Base-by-base conservation (phyloP, 345 rosid species). In the Eucalyptus erythrocorys region DNA sequence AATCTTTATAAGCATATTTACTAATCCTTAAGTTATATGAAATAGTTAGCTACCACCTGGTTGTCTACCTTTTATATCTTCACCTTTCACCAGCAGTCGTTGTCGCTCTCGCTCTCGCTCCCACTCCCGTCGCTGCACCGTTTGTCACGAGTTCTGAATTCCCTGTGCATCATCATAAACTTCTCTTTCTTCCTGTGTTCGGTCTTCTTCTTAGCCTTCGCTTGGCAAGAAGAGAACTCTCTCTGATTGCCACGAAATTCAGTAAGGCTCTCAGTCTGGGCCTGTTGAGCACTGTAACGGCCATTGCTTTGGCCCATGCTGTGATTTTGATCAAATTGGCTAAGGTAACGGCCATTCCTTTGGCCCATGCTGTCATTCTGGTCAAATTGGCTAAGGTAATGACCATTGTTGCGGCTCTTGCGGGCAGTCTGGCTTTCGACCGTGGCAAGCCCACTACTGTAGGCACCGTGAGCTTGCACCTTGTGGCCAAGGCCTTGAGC, bases 111-210 rank as follows among this genome's bases (percentile, higher is more conserved):
- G 37, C 64, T 59, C 32, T 59, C 32, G 1, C 92, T 92, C 88
- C 87, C 88, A 24, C 92, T 89, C 87, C 90, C 76, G 61, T 90
- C 88, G 86, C 87, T 32, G 86, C 90, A 81, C 53, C 90, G 89
- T 55, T 85, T 89, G 9, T 91, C 90, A 9, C 91, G 91, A 42
- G 92, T 87, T n/a, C 91, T 40, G 45, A 91, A 88, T 48, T 92
- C 94, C 79, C 89, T 92, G 85, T 55, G 61, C 61, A 22, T 55
- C 61, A 13, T 90, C 55, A 32, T 37, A 91, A 71, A 53, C 91
- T 79, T 42, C 88, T 86, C 89, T 64, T 64, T 64, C 89, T 87
- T 49, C 45, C 40, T 91, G 87, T 24, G 79, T 84, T 59, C 90
- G 22, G 88, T 85, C 42, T 88, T 68, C 45, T n/a, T 88, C 37